Evolutionary conservation across 805 yeast genomes (phyloP), one percentile per base, ranked within the genome.

Genomic region (Kluyveromyces dobzhanskii): DNA sequence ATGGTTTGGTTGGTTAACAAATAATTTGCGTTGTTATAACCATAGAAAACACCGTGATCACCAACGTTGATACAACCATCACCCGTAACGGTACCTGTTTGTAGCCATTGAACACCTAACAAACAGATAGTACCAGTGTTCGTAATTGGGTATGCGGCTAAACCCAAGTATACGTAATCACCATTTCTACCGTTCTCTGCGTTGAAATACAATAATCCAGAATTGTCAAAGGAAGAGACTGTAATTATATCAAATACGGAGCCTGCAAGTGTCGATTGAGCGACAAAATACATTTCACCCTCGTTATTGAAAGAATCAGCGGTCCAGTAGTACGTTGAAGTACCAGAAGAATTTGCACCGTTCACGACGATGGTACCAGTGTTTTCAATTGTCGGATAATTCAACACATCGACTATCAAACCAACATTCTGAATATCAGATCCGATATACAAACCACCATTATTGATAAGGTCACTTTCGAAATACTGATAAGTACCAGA

Each of bases 1-100:
- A 45, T 25, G 3, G 47, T 45, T 37, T 45, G 49, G 3, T 37
- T 32, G 14, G 37, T 33, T 10, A 44, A 10, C 11, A 31, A 21
- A 25, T 44, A 42, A 14, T 8, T 10, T 8, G 9, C 19, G 4
- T 30, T 32, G 16, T 40, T 32, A 17, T 35, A 33, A 11, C 39
- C 41, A 21, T 39, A 37, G 17, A 38, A 40, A 3, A 37, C 19
- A 30, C 41, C 26, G 26, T 41, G 38, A 5, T 27, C 44, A 17
- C 49, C 49, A 18, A 45, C 29, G 29, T 27, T 29, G 21, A 45
- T 39, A 44, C 49, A 45, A 32, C 49, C 49, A 13, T 34, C 30
- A 32, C 49, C 49, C 9, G 13, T n/a, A 13, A 45, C 31, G 9
- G 29, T 30, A 18, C 45, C 23, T 14, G 24, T 30, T 18, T 44